Percentiles rank a stretch among this genome's conserved stretches.
phyloP scores from a whole-genome alignment of 108 stramenopile genomes.

The Conticribra guillardii region DNA sequence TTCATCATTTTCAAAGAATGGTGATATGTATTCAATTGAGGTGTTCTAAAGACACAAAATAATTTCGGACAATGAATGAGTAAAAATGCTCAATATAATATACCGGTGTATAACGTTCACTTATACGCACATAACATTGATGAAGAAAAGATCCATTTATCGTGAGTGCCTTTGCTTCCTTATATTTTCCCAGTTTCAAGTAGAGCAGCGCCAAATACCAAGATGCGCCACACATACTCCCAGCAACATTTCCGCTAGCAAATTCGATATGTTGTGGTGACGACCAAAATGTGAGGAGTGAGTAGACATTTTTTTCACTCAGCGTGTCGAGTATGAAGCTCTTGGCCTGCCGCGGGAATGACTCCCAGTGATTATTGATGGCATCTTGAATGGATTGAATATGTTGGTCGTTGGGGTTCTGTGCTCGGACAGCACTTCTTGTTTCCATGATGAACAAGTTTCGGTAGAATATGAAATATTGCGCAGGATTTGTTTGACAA shows the following conservation, averaged over 20 bases:
- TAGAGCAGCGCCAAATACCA: constrained; percentile 4
- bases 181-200: not conserved
- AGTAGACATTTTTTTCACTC: not conserved
- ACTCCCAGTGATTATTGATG: not conserved
- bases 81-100: too few species aligned
- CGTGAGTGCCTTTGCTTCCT: not conserved
- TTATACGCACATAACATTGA: constrained; percentile 10
- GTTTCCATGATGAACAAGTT: too few species aligned
- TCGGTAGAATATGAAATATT: too few species aligned
- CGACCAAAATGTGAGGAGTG: not conserved
- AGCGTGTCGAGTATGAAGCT: not conserved
- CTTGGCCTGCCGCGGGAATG: not conserved
- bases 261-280: not conserved
- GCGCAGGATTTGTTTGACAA: too few species aligned
- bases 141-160: constrained; percentile 3
- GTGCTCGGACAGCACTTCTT: too few species aligned
- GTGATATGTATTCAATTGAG: not conserved
- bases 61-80: too few species aligned
- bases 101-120: too few species aligned
- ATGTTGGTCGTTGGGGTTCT: too few species aligned
- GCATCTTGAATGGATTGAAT: not conserved
- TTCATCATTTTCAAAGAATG: not conserved
- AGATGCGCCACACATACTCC: not conserved
- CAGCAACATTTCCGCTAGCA: not conserved
- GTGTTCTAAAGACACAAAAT: not conserved